These are phyloP conservation scores for Colletotrichum camelliae DNA, from an alignment of 2,329 filamentous ascomycete genomes.

Conservation along the genomic window DNA sequence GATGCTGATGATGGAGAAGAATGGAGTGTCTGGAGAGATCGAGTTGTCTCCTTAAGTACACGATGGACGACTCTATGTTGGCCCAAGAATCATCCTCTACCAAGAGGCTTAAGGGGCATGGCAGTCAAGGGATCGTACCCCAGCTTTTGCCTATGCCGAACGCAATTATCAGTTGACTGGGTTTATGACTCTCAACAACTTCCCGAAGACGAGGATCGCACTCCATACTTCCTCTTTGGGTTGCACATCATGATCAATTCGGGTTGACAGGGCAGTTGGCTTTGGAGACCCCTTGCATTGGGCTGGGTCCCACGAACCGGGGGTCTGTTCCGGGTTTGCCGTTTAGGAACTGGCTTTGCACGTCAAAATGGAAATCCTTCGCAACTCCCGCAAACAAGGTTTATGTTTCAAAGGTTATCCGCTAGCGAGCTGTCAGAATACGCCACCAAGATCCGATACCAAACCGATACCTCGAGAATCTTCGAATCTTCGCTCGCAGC, in stretches of 20 bases:
- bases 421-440: neutral
- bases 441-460: neutral
- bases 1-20: constrained; percentile 2
- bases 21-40: neutral
- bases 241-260: neutral
- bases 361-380: neutral
- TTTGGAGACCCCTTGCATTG: neutral
- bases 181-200: neutral
- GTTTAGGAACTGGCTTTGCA: neutral
- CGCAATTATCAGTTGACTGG: neutral
- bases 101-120: neutral
- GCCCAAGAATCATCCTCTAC: neutral
- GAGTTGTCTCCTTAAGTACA: neutral
- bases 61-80: neutral
- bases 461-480: fast-evolving
- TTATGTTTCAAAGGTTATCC: neutral
- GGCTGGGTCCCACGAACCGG: neutral
- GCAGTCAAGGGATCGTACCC: neutral
- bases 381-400: neutral
- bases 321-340: neutral
- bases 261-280: neutral
- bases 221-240: neutral
- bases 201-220: neutral
- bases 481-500: neutral
- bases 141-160: neutral